Conservation (phyloP, 192 early-diverging fungal species). For the Coemansia sp. region DNA sequence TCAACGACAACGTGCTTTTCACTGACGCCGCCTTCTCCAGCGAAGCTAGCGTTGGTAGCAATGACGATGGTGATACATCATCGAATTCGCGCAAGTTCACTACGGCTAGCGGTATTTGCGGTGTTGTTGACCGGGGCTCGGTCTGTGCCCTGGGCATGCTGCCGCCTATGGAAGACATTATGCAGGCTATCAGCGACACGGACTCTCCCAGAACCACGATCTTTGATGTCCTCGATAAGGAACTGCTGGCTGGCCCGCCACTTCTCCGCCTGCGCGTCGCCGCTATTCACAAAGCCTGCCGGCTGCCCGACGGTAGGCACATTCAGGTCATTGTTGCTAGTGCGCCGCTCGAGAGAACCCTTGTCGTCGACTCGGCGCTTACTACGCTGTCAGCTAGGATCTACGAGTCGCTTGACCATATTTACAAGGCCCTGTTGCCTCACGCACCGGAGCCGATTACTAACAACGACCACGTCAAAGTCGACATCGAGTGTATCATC, state of each 20-base stretch:
- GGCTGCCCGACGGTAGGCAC: constrained; percentile 23
- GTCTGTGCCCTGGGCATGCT: constrained; percentile 45
- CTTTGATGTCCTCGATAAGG: constrained; percentile 44
- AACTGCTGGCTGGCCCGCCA: constrained; percentile 11
- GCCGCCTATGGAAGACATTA: constrained; percentile 51
- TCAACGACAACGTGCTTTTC: constrained; percentile 51
- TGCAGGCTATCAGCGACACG: constrained; percentile 26
- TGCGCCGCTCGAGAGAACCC: constrained; percentile 25
- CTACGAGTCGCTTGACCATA: constrained; percentile 25
- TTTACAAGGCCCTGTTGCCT: constrained; percentile 34
- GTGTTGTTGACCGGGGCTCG: constrained; percentile 27
- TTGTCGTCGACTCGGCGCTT: constrained; percentile 53
- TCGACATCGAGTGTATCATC: constrained; percentile 45
- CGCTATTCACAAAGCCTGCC: neutral
- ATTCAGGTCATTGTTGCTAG: constrained; percentile 34
- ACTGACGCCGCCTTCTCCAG: constrained; percentile 15
- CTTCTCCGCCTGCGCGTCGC: constrained; percentile 29
- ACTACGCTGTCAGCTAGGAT: constrained; percentile 38
- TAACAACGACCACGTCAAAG: constrained; percentile 22
- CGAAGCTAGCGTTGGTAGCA: neutral
- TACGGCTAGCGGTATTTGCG: constrained; percentile 46
- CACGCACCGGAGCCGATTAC: constrained; percentile 24
- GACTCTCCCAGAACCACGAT: constrained; percentile 44
- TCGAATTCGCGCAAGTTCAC: constrained; percentile 32
- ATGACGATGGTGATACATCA: neutral